Evolutionary conservation across 495 filamentous ascomycete genomes (phyloP), one percentile per base, ranked within the genome.

Genomic region (Penicillium bialowiezense): DNA sequence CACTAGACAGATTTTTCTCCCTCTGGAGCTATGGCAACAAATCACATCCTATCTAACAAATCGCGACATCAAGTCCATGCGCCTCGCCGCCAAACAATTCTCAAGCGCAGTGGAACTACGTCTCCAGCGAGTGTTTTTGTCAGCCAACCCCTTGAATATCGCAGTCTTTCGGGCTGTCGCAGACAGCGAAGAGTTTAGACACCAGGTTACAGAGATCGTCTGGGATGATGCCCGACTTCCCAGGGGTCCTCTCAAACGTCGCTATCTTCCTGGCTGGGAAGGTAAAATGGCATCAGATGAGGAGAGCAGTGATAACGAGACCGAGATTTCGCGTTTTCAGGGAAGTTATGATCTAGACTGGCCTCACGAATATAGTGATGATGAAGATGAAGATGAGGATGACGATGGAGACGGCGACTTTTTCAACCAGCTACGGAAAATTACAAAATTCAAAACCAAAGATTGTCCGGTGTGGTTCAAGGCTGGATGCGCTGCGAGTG

Each of bases 91-190:
- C 47, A 32, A 9, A 24, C 8, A 32, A 24, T 52, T 63, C 12
- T n/a, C 26, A 7, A 35, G 41, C 14, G 37, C 20, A n/a, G 48
- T 37, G 9, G 35, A 23, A 20, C 38, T 59, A 5, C 59, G 53
- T 17, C 42, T 62, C 19, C 41, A 50, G 32, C 46, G 56, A 14
- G 55, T 56, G 17, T 55, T 52, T 35, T 46, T 56, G 20, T 62
- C 52, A 24, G 44, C 56, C 17, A 54, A 56, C 29, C 45, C 44
- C 20, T 51, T 44, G 10, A 54, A 58, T 18, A 42, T 58, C 28
- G 38, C n/a, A 32, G 62, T 65, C 21, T 62, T 54, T 23, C 45
- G 46, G 26, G 44, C 50, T 18, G 59, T 65, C 28, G 62, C 58
- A 15, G 36, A 50, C 19, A 50, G 59, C 23, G 55, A 62, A 21